phyloP scores from a whole-genome alignment of 345 rosid species.

The Raphanus raphanistrum region DNA sequence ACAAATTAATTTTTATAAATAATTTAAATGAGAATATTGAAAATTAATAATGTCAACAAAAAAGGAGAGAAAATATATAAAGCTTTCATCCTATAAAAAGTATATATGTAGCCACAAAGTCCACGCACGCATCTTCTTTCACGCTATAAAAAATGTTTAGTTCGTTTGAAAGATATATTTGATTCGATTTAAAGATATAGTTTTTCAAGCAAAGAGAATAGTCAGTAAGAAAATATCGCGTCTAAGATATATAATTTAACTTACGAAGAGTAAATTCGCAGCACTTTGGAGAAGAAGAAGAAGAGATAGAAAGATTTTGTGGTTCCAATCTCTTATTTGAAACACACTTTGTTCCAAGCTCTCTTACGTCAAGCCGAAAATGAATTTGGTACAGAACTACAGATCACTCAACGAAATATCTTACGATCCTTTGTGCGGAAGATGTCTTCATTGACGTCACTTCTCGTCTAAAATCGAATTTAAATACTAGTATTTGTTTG shows the following conservation, averaged over 20 bases:
- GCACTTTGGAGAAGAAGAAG: constrained; percentile 31
- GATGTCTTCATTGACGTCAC: constrained; percentile 24
- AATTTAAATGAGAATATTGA: not conserved
- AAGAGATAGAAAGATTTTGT: not conserved
- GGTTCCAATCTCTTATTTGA: constrained; percentile 46
- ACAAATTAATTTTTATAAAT: not conserved
- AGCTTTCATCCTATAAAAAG: no score
- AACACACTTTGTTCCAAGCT: constrained; percentile 41
- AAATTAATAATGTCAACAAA: not conserved
- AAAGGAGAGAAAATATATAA: not conserved
- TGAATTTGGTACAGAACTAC: constrained; percentile 33
- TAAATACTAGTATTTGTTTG: constrained; percentile 7
- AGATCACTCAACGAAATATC: constrained; percentile 34
- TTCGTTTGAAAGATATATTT: constrained; percentile 1
- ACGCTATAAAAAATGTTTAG: not conserved
- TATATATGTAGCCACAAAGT: not conserved
- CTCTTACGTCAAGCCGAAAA: constrained; percentile 40
- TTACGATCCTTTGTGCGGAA: constrained; percentile 30
- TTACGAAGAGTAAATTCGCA: constrained; percentile 18
- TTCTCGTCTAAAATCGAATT: constrained; percentile 10
- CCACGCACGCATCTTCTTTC: not conserved
- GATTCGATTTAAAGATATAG: constrained; percentile 2
- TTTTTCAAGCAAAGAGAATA: constrained; percentile 4
- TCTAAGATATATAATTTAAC: constrained; percentile 2
- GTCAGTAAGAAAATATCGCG: not conserved